Conservation (phyloP, 2,329 filamentous ascomycete species). For the Arthroderma sp. region DNA sequence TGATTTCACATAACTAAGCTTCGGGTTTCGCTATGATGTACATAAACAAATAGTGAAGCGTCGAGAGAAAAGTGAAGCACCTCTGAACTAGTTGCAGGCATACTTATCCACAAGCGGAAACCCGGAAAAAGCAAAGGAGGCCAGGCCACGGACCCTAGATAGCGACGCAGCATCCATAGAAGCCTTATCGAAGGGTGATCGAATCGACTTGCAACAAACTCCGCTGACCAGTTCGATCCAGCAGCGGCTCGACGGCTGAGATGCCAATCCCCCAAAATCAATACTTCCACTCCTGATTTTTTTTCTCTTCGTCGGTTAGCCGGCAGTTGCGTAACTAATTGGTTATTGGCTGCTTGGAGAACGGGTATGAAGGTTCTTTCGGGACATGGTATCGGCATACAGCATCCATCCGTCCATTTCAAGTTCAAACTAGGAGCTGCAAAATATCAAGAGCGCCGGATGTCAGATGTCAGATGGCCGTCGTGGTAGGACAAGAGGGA, state of each 20-base stretch:
- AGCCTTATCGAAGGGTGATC: background rate
- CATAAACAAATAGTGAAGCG: too few species aligned
- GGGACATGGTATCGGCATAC: too few species aligned
- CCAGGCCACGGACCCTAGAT: background rate
- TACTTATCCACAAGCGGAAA: conserved; percentile 3
- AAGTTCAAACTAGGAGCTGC: too few species aligned
- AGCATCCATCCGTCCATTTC: too few species aligned
- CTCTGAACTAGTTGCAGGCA: background rate
- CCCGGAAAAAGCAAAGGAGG: conserved; percentile 1
- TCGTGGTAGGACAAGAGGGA: too few species aligned
- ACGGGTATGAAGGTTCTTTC: background rate
- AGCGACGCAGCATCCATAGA: background rate
- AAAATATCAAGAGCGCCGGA: too few species aligned
- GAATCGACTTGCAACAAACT: background rate
- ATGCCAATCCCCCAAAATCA: background rate
- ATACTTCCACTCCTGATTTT: background rate
- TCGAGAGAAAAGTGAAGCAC: background rate
- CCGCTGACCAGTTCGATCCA: background rate
- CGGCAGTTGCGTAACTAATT: background rate
- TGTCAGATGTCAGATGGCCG: too few species aligned
- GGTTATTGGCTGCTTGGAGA: background rate
- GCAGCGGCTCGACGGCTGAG: background rate
- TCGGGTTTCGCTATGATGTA: too few species aligned
- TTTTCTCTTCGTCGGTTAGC: background rate
- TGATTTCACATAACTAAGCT: too few species aligned